Evolutionary conservation across 495 filamentous ascomycete genomes (phyloP), one percentile per base, ranked within the genome.

Genomic region (Neurospora terricola): DNA sequence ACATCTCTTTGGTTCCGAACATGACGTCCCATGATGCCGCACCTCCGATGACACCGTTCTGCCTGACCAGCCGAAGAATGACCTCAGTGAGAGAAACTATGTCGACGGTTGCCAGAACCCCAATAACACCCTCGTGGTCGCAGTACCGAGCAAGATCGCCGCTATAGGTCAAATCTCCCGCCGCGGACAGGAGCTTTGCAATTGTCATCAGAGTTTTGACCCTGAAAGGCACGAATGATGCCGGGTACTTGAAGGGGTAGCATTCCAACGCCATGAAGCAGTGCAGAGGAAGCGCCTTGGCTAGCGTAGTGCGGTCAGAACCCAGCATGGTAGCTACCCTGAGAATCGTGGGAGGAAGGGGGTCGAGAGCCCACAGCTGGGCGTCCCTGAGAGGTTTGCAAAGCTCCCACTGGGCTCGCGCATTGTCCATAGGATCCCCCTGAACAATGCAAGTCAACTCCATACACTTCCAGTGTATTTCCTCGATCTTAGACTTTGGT

Each of bases 21-120:
- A 78, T 70, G 1, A 85, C 73, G 0, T 77, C 75, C 83, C 83
- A 84, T 12, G 81, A 77, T 27, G 75, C 75, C 2, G 78, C 79
- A 42, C 80, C 78, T 2, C 79, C 80, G 9, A 77, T 70, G 1
- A 77, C 76, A 8, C 73, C 78, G 21, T 82, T 78, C 38, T 80
- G 75, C 5, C 83, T 38, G 11, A 81, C 75, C 11, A 85, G 74
- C 4, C 77, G 76, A 27, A 86, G 72, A 14, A 85, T 45, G 11
- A 73, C 74, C 69, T 86, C 81, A 75, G 82, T 83, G 54, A 86
- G 76, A n/a, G 80, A 82, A 12, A 79, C 77, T 38, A 83, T 83
- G 39, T 86, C 83, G 14, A 76, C 79, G 38, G 74, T 76, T 3
- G 72, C 72, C 34, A 85, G 40, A 3, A 75, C 71, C 3, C 77